Evolutionary conservation across 164 flowering plant species (phyloP).

Genomic region (Tetracentron sinense): DNA sequence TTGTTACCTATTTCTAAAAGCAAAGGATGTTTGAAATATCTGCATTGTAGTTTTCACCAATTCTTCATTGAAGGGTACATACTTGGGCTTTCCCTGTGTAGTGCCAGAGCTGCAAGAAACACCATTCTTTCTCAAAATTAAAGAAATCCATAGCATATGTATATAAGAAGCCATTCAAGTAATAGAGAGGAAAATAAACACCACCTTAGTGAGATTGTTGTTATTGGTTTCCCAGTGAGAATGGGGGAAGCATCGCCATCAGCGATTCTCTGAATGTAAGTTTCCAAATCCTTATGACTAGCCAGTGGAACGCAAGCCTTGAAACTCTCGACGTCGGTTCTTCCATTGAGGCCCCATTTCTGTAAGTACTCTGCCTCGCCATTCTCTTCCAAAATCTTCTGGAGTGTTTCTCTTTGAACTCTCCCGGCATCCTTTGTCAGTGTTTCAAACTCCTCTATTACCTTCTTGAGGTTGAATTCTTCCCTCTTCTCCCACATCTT

Average conservation of each 20-base stretch:
- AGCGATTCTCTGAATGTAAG: slow-evolving; percentile 44
- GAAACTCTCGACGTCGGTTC: slow-evolving; percentile 51
- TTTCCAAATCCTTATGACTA: slow-evolving; percentile 48
- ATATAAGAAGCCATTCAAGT: too few species aligned
- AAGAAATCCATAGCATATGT: too few species aligned
- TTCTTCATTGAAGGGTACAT: slow-evolving; percentile 57
- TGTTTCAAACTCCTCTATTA: slow-evolving; percentile 61
- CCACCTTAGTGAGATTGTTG: slow-evolving; percentile 53
- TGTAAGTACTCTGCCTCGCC: slow-evolving; percentile 45
- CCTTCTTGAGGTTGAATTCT: slow-evolving; percentile 29
- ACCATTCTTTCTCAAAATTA: too few species aligned
- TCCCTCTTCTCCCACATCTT: slow-evolving; percentile 56
- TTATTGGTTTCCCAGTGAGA: slow-evolving; percentile 56
- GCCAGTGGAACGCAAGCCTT: slow-evolving; percentile 52
- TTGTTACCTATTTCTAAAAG: slow-evolving; percentile 61
- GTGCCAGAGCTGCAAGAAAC: slow-evolving; percentile 57
- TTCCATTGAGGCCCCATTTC: slow-evolving; percentile 51
- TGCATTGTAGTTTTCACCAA: slow-evolving; percentile 46
- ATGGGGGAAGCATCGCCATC: slow-evolving; percentile 50
- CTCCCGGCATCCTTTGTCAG: slow-evolving; percentile 44
- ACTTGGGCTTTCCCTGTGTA: slow-evolving; percentile 61
- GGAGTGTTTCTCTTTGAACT: slow-evolving; percentile 49
- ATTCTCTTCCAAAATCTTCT: slow-evolving; percentile 53
- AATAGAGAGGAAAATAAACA: too few species aligned
- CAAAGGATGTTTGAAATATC: slow-evolving; percentile 51